Conservation (phyloP, 306 rosid species). For the Boehmeria nivea region DNA sequence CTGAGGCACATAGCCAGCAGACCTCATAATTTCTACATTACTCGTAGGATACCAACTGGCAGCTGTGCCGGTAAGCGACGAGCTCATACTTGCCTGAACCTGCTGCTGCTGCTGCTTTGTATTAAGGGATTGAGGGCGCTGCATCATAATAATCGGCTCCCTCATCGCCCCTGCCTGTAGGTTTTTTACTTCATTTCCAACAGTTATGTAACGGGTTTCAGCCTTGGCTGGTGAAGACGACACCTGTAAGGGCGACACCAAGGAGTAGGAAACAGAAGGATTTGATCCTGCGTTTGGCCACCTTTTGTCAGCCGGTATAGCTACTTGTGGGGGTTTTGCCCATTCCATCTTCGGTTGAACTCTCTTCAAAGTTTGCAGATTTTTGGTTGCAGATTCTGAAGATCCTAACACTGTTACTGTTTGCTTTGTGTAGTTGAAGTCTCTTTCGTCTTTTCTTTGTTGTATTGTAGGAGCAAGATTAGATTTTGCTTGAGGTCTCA, state of each 20-base stretch:
- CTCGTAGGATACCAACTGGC: conserved; percentile 64
- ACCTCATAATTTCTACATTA: conserved; percentile 46
- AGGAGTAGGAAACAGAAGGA: conserved; percentile 60
- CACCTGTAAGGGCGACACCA: conserved; percentile 56
- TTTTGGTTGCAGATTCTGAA: conserved; percentile 54
- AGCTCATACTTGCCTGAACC: conserved; percentile 59
- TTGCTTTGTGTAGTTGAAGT: conserved; percentile 74
- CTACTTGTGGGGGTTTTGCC: conserved; percentile 55
- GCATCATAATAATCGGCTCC: conserved; percentile 75
- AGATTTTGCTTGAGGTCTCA: conserved; percentile 51
- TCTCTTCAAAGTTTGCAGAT: conserved; percentile 59
- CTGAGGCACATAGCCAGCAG: conserved; percentile 58
- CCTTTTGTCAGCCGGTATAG: conserved; percentile 53
- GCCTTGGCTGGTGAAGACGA: conserved; percentile 50
- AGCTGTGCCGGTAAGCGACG: conserved; percentile 66
- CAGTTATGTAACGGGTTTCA: conserved; percentile 51
- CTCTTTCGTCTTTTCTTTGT: conserved; percentile 64
- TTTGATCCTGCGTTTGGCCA: conserved; percentile 57
- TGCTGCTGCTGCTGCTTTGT: conserved; percentile 60
- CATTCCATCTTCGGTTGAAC: conserved; percentile 73
- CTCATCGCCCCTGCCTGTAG: conserved; percentile 59
- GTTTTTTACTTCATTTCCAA: conserved; percentile 57
- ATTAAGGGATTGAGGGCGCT: conserved; percentile 70
- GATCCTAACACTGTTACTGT: conserved; percentile 42
- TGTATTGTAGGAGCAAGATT: conserved; percentile 39